phyloP scores from a whole-genome alignment of 2,329 filamentous ascomycete species.

The Colletotrichum agaves region DNA sequence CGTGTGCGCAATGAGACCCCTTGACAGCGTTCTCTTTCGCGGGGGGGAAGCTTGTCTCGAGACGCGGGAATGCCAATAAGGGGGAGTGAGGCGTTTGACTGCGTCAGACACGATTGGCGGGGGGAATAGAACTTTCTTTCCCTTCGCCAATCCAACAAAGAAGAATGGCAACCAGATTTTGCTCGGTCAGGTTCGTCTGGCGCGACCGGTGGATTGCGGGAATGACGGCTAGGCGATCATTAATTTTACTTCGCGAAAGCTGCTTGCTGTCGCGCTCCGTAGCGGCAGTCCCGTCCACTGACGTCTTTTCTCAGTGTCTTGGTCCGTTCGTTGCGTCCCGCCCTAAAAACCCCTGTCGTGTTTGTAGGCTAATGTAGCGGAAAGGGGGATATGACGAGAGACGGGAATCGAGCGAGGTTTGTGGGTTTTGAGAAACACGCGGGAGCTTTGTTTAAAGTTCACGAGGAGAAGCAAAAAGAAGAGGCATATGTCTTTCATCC shows the following conservation, averaged over 20 bases:
- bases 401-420: too few relatives aligned
- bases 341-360: conserved; percentile 3
- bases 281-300: conserved; percentile 24
- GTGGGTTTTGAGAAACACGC: too few relatives aligned
- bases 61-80: background rate
- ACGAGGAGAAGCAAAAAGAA: background rate
- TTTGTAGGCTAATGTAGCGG: background rate
- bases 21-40: background rate
- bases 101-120: background rate
- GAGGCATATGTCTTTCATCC: background rate
- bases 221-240: conserved; percentile 33
- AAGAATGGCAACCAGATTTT: conserved; percentile 2
- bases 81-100: background rate
- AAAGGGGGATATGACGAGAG: conserved; percentile 17
- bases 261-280: background rate
- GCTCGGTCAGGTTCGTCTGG: conserved; percentile 4
- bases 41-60: background rate
- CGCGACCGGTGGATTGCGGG: conserved; percentile 7
- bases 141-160: background rate
- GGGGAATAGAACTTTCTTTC: background rate
- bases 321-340: conserved; percentile 1
- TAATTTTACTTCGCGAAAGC: conserved; percentile 21
- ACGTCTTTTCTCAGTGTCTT: conserved; percentile 12
- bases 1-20: conserved; percentile 1
- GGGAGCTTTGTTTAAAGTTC: background rate